Conservation (phyloP, 176 grass and related monocot genomes). For the Cenchrus purpureus region DNA sequence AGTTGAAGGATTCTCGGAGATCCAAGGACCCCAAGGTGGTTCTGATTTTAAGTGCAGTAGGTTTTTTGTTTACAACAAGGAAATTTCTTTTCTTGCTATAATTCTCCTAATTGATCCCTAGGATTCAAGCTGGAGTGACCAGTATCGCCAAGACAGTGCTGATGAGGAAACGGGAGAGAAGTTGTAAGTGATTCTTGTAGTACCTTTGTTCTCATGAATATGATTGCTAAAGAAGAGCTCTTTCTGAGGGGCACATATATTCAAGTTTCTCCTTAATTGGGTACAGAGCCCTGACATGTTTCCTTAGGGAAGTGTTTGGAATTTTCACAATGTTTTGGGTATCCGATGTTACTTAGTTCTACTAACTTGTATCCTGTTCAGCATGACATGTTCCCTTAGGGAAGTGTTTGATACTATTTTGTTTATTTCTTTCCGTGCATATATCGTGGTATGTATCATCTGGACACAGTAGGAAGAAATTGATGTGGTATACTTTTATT, state of each 20-base stretch:
- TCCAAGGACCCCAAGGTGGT: conserved; percentile 78
- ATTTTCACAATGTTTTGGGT: not conserved
- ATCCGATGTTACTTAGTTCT: not conserved
- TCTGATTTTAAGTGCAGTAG: conserved; percentile 13
- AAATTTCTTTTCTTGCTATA: conserved; percentile 44
- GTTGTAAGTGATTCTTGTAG: conserved; percentile 60
- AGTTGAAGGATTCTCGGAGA: conserved; percentile 73
- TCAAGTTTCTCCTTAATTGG: conserved; percentile 7
- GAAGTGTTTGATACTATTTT: not conserved
- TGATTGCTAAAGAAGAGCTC: conserved; percentile 14
- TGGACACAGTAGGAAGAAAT: not conserved
- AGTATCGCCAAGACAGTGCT: conserved; percentile 38
- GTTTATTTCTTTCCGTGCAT: not conserved
- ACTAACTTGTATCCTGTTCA: not conserved
- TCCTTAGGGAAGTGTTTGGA: not conserved
- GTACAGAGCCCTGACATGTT: not conserved
- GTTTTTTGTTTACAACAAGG: conserved; percentile 13
- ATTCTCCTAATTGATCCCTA: conserved; percentile 49
- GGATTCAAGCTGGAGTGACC: conserved; percentile 62
- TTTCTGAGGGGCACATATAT: not conserved
- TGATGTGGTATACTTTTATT: not conserved
- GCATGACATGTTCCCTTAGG: too few relatives aligned
- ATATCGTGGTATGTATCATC: not conserved
- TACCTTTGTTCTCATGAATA: conserved; percentile 22
- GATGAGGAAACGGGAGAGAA: conserved; percentile 69